Conservation (phyloP, 1,139 yeast species). For the Eremothecium cymbalariae region DNA sequence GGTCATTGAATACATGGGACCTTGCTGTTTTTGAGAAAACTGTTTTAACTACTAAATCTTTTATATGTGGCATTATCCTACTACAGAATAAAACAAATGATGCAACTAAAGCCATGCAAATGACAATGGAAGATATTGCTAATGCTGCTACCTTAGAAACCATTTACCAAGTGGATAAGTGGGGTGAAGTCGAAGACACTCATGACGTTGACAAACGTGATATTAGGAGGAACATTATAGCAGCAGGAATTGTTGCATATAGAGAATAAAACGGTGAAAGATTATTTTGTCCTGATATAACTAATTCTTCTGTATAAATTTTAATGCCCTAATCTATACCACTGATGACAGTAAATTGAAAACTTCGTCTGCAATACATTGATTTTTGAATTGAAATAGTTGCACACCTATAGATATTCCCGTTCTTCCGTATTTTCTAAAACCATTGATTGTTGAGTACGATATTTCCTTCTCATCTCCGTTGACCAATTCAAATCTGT, state of each 20-base stretch:
- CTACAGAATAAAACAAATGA: constrained; percentile 25
- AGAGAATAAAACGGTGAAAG: no score
- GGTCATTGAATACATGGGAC: constrained; percentile 59
- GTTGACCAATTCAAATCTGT: constrained; percentile 16
- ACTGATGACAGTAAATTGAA: constrained; percentile 13
- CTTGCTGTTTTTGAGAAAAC: constrained; percentile 85
- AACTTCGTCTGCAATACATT: constrained; percentile 20
- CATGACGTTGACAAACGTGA: constrained; percentile 94
- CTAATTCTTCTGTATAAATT: no score
- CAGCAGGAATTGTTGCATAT: constrained; percentile 63
- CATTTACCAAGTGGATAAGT: constrained; percentile 71
- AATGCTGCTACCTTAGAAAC: constrained; percentile 76
- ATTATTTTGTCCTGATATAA: no score
- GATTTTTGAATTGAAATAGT: constrained; percentile 25
- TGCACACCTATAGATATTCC: constrained; percentile 21
- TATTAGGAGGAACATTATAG: constrained; percentile 68
- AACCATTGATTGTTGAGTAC: constrained; percentile 12
- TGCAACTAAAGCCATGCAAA: constrained; percentile 20
- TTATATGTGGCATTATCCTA: constrained; percentile 57
- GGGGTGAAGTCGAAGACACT: constrained; percentile 99
- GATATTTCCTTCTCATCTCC: constrained; percentile 8
- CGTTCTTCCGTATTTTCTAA: constrained; percentile 25
- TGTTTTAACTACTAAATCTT: constrained; percentile 75
- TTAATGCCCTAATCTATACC: constrained; percentile 8
- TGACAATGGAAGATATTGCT: constrained; percentile 61